phyloP scores from a whole-genome alignment of 805 yeast genomes.

The Phaffomyces antillensis region DNA sequence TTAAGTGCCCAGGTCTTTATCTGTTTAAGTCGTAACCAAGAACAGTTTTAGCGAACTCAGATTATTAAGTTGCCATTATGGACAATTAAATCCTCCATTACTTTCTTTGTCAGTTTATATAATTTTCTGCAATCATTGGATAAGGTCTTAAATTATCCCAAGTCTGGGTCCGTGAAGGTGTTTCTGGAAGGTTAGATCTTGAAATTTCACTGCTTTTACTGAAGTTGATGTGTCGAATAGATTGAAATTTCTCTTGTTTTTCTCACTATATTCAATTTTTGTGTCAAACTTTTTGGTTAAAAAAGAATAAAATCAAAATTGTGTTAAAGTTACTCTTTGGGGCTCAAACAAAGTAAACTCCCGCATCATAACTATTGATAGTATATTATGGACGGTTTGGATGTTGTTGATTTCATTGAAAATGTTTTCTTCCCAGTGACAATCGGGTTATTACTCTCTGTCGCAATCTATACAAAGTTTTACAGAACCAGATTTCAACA shows the following conservation, averaged over 20 bases:
- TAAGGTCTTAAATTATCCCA: too few species aligned
- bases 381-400: constrained; percentile 1
- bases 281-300: neutral
- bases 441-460: neutral
- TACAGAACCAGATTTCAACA: constrained; percentile 1
- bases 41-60: too few species aligned
- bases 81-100: too few species aligned
- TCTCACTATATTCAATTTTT: neutral
- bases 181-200: too few species aligned
- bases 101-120: too few species aligned
- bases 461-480: constrained; percentile 1
- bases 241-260: neutral
- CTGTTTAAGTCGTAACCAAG: too few species aligned
- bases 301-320: neutral
- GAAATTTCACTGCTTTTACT: neutral
- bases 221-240: neutral
- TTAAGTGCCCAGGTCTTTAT: too few species aligned
- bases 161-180: too few species aligned
- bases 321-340: neutral
- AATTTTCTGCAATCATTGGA: too few species aligned
- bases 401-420: constrained; percentile 5
- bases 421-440: constrained; percentile 4
- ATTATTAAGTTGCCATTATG: too few species aligned
- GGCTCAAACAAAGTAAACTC: neutral
- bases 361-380: neutral